Evolutionary conservation across 2,329 filamentous ascomycete species (phyloP).

Genomic region (Magnaporthales sp.): DNA sequence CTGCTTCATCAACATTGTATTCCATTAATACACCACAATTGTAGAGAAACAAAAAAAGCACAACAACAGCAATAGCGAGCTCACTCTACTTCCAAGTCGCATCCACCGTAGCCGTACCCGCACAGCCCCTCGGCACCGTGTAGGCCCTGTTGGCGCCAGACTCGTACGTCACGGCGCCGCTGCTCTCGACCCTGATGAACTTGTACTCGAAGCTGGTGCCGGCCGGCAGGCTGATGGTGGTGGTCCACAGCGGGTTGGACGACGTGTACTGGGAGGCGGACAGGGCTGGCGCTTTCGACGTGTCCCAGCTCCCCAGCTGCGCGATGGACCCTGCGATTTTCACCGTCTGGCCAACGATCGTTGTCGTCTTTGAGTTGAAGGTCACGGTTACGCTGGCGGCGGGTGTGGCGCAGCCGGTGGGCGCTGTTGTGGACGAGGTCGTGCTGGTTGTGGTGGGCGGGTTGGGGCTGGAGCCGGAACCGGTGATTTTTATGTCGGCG

Average conservation of each 20-base stretch:
- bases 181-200: background rate
- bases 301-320: background rate
- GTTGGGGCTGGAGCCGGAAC: no score
- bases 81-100: constrained; percentile 12
- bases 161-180: background rate
- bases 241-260: background rate
- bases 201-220: background rate
- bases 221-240: background rate
- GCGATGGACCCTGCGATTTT: background rate
- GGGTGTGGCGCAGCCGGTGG: background rate
- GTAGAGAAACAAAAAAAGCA: no score
- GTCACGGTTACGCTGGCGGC: background rate
- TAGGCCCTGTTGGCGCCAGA: background rate
- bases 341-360: background rate
- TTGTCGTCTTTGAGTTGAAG: background rate
- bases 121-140: background rate
- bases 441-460: background rate
- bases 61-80: no score
- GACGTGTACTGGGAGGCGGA: background rate
- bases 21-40: no score
- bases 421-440: background rate
- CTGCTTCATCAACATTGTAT: no score
- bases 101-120: background rate
- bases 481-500: constrained; percentile 31
- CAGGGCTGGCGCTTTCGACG: background rate